Evolutionary conservation across 371 early-diverging fungal genomes (phyloP), one percentile per base, ranked within the genome.

Genomic region (Apophysomyces sp.): DNA sequence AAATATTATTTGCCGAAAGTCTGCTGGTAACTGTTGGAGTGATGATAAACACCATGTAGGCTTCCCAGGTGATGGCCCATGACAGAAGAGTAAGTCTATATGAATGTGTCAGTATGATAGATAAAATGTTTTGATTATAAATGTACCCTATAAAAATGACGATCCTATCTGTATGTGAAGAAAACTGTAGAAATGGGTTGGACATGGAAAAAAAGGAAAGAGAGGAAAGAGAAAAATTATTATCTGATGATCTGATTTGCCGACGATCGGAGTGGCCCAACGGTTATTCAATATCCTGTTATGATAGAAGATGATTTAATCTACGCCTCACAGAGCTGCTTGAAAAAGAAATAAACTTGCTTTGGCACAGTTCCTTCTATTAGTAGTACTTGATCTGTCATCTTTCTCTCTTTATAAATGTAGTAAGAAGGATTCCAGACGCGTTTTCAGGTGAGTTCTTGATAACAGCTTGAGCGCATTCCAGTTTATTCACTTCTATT

Each of bases 1-100:
- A 36, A 21, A 63, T 26, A 55, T 62, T 65, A 39, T 61, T 69
- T 61, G 55, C 60, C 52, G 15, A 39, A 29, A 59, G 55, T 3
- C 52, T 26, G 18, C 44, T 60, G 16, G 52, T 51, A 18, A 51
- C 52, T 29, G 52, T 62, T 11, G 55, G 44, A n/a, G 13, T 61
- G 55, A 55, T 55, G 26, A 51, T 52, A 15, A 52, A 37, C 1
- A 61, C 30, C 49, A 67, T 58, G 2, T 24, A 58, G n/a, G 66
- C 60, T 55, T 65, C 65, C 65, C 65, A 65, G 21, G 34, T 27
- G 26, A 40, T 44, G 8, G 49, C 49, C 49, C 49, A 44, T 44
- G 49, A 44, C 21, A 44, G 49, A 21, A 44, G 49, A 9, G 49
- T 44, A 4, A 44, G 49, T 18, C 49, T 44, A 13, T 37, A 13